Conservation (phyloP, 2,329 filamentous ascomycete species). For the Fusarium staphyleae region DNA sequence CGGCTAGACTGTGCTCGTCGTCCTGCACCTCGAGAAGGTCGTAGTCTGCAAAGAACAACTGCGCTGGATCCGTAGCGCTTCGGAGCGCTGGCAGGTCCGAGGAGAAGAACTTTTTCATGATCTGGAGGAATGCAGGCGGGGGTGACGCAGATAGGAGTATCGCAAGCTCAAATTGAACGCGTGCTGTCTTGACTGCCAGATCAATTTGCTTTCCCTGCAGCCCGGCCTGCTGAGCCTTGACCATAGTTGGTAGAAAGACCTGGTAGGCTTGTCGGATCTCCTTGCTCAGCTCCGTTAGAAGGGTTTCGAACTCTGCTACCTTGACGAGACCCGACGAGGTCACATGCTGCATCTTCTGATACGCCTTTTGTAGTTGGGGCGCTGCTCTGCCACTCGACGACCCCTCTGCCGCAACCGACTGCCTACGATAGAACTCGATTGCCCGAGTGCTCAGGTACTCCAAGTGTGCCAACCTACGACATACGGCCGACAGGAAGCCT, state of each 20-base stretch:
- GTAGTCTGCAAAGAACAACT: conserved; percentile 77
- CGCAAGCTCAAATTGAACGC: conserved; percentile 58
- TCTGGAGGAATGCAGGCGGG: conserved; percentile 56
- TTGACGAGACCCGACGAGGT: conserved; percentile 62
- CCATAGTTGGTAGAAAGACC: conserved; percentile 53
- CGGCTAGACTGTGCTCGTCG: conserved; percentile 57
- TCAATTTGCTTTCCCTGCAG: conserved; percentile 54
- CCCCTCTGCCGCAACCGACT: conserved; percentile 52
- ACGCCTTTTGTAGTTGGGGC: conserved; percentile 63
- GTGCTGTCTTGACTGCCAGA: conserved; percentile 53
- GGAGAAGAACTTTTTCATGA: conserved; percentile 71
- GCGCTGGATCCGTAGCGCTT: conserved; percentile 67
- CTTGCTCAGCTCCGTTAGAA: conserved; percentile 58
- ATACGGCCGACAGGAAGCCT: conserved; percentile 73
- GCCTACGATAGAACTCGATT: conserved; percentile 58
- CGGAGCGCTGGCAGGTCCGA: conserved; percentile 65
- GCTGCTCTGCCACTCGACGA: conserved; percentile 49
- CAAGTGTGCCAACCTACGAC: conserved; percentile 67
- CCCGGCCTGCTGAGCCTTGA: conserved; percentile 56
- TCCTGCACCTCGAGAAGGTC: conserved; percentile 71
- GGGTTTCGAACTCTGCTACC: conserved; percentile 67
- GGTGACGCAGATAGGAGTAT: conserved; percentile 60
- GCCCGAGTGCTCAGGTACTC: conserved; percentile 58
- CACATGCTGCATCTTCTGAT: conserved; percentile 61
- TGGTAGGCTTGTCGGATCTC: conserved; percentile 62